Evolutionary conservation across 179 eudicot species (phyloP), one percentile per base, ranked within the genome.

Genomic region (Corrigiola litoralis): DNA sequence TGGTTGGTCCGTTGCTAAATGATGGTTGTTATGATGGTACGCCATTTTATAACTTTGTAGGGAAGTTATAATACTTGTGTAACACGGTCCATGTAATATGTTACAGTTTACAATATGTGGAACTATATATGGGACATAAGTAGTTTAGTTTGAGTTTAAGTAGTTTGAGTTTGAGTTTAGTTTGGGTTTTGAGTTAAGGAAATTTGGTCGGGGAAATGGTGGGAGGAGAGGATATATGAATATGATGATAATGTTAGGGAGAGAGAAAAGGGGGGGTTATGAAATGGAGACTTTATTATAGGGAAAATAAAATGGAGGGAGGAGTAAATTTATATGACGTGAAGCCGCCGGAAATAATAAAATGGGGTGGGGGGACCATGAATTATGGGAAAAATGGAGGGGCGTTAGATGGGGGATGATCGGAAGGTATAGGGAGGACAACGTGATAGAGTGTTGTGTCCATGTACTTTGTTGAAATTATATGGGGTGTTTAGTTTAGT

Each of bases 401-500:
- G 68, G 23, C 82, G 79, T 74, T 67, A 65, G 75, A 74, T 74
- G 40, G 36, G 37, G 52, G 17, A 10, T 78, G 67, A 75, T 78
- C 82, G 45, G 42, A 74, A 36, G 81, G 81, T 70, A 11, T 23
- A 70, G 6, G 50, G 12, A 13, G 23, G 50, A 73, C 72, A 74
- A 78, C 81, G 81, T 78, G 81, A 70, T 66, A 61, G 18, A 47
- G 48, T 66, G 79, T 78, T 76, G 71, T 78, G 70, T 74, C 75
- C 75, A 60, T 74, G 62, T 46, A 65, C n/a, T 34, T 27, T 46
- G 60, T 21, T 52, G 44, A 40, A 14, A 40, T 10, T 10, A n/a
- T 40, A 4, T 40, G 44, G 44, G 14, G 11, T 14, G 44, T 40
- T 40, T 40, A 40, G 44, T 40, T 40, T 40, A n/a, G 11, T 40